A percentile compares a stretch with the other conserved stretches of the same genome.
phyloP scores from a whole-genome alignment of 768 basidiomycete species.

The Lactifluus rugatus region DNA sequence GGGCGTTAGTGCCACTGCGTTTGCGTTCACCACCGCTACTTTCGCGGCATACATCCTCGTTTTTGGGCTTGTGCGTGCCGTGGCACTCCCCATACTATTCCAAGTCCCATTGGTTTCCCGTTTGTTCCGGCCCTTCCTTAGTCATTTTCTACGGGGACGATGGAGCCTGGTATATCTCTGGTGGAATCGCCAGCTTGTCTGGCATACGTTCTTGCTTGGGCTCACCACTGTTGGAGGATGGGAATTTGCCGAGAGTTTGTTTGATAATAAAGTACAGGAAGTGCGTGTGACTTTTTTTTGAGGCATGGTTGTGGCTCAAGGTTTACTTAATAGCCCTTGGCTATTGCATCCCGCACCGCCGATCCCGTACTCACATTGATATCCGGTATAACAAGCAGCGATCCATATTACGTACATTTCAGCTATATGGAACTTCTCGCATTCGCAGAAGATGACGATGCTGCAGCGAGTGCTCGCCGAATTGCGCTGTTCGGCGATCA shows the following conservation, averaged over 20 bases:
- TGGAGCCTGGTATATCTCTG: conserved; percentile 46
- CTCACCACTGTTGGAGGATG: conserved; percentile 45
- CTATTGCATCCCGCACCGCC: conserved; percentile 35
- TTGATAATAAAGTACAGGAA: conserved; percentile 50
- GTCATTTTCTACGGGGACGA: conserved; percentile 50
- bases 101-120: conserved; percentile 42
- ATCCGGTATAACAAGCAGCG: conserved; percentile 51
- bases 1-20: not conserved
- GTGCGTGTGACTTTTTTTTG: conserved; percentile 27
- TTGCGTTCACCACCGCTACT: not conserved
- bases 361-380: conserved; percentile 50
- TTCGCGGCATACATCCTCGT: conserved; percentile 32
- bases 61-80: conserved; percentile 39
- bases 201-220: conserved; percentile 41
- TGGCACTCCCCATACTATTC: conserved; percentile 44
- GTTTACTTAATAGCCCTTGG: conserved; percentile 33
- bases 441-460: conserved; percentile 37
- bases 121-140: conserved; percentile 49
- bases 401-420: conserved; percentile 46
- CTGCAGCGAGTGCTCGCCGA: conserved; percentile 36
- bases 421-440: conserved; percentile 55
- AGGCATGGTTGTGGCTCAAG: not conserved
- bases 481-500: conserved; percentile 58
- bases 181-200: conserved; percentile 35
- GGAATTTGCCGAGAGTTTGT: conserved; percentile 54